phyloP scores from a whole-genome alignment of 1,284 basidiomycete species.

The Ustilago sp. region DNA sequence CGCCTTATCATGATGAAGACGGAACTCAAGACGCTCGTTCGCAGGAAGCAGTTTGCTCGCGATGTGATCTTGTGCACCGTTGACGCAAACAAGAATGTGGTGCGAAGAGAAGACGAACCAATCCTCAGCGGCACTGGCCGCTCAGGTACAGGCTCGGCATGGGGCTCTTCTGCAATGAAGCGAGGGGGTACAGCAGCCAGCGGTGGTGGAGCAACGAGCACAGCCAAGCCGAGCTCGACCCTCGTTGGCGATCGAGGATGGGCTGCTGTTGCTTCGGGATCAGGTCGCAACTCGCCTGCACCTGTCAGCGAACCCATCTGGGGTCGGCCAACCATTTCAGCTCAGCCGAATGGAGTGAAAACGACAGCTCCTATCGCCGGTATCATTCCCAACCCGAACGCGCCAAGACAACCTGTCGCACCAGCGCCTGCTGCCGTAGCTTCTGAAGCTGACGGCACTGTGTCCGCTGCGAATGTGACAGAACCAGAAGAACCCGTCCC shows the following conservation, averaged over 20 bases:
- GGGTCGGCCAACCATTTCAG: conserved; percentile 39
- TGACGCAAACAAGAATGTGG: conserved; percentile 33
- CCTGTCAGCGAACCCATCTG: conserved; percentile 22
- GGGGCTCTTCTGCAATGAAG: conserved; percentile 38
- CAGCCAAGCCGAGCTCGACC: conserved; percentile 20
- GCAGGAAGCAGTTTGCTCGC: conserved; percentile 41
- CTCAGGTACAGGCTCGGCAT: conserved; percentile 14
- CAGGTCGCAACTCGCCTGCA: conserved; percentile 45
- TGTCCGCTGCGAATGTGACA: background rate
- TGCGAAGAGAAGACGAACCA: conserved; percentile 45
- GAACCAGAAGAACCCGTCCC: conserved; percentile 25
- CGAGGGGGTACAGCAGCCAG: conserved; percentile 18
- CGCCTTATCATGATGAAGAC: conserved; percentile 52
- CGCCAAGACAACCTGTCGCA: conserved; percentile 19
- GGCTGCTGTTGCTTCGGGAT: conserved; percentile 49
- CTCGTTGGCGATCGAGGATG: conserved; percentile 39
- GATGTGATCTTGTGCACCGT: conserved; percentile 48
- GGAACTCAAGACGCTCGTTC: conserved; percentile 43
- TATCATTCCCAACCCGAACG: conserved; percentile 45
- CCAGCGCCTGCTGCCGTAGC: background rate
- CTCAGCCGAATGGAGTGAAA: conserved; percentile 3
- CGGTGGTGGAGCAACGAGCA: conserved; percentile 10
- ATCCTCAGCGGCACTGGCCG: conserved; percentile 18
- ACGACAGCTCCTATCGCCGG: conserved; percentile 30
- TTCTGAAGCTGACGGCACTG: background rate